Evolutionary conservation across 768 basidiomycete species (phyloP), one percentile per base, ranked within the genome.

Genomic region (Chlorophyllum brunneum): DNA sequence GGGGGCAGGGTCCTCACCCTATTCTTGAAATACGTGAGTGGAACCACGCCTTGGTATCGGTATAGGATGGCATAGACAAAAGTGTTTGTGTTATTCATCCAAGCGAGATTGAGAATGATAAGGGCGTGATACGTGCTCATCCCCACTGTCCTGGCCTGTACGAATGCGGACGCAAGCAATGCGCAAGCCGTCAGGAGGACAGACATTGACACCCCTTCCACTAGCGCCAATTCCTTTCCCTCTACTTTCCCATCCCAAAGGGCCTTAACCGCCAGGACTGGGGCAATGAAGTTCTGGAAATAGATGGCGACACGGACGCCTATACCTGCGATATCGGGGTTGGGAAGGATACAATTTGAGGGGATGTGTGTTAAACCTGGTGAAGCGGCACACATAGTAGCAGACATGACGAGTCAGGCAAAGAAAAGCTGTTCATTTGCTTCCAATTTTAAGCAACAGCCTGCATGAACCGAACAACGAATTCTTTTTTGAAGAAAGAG

Each of bases 221-320:
- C 20, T 29, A 54, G 16, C 2, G 56, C 37, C 23, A 65, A 39
- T 36, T 66, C 65, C 36, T 54, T 46, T 2, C 34, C 10, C 2
- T 55, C 45, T 7, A 68, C 59, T 13, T 61, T 9, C 10, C 59
- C 49, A 27, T 65, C 63, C 11, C 27, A 42, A 15, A 63, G 56
- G 7, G 58, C 59, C 11, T 31, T 54, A 10, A 65, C 1, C 4
- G 61, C 62, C 4, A 63, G 60, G 5, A 59, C 44, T 30, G 67
- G 61, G 27, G 59, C 54, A 26, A 67, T 54, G 1, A 65, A 37
- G 37, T 59, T 63, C 36, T 68, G 67, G 1, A 53, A 41, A 48
- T 68, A 68, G 30, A 65, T 61, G 0, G 67, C 60, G 9, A 50
- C 39, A 16, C 65, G 63, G n/a, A 66, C 61, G 7, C 64, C 64